Conservation (phyloP, 1,284 basidiomycete species). For the Ceratobasidium sp. region DNA sequence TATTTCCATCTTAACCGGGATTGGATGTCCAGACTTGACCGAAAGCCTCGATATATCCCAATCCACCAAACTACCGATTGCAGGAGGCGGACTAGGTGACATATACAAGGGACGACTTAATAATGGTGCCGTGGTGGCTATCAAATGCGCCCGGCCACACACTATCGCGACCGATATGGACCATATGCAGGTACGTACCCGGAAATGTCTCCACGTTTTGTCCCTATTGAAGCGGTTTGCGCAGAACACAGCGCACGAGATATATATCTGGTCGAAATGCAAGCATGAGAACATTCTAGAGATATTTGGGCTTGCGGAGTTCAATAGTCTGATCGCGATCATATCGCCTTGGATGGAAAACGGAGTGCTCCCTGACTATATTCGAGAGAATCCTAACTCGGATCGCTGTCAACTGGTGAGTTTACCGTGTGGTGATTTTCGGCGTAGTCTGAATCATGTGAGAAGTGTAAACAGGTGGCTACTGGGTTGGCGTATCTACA, state of each 20-base stretch:
- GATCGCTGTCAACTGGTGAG: conserved; percentile 14
- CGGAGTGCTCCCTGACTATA: neutral
- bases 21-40: conserved; percentile 5
- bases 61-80: neutral
- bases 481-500: conserved; percentile 11
- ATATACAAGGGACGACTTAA: neutral
- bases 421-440: neutral
- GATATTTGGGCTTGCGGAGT: conserved; percentile 7
- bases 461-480: conserved; percentile 1
- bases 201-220: too few relatives aligned
- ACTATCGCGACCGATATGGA: neutral
- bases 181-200: neutral
- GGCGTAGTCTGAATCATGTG: too few relatives aligned
- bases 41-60: neutral
- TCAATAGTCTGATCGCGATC: neutral
- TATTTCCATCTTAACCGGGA: neutral
- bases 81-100: conserved; percentile 11
- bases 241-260: conserved; percentile 26
- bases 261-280: conserved; percentile 39
- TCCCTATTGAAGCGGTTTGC: neutral
- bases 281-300: conserved; percentile 11
- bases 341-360: conserved; percentile 30
- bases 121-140: neutral
- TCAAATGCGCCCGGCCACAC: conserved; percentile 10
- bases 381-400: neutral